phyloP scores from a whole-genome alignment of 805 yeast genomes.

The Nematodospora valgi region DNA sequence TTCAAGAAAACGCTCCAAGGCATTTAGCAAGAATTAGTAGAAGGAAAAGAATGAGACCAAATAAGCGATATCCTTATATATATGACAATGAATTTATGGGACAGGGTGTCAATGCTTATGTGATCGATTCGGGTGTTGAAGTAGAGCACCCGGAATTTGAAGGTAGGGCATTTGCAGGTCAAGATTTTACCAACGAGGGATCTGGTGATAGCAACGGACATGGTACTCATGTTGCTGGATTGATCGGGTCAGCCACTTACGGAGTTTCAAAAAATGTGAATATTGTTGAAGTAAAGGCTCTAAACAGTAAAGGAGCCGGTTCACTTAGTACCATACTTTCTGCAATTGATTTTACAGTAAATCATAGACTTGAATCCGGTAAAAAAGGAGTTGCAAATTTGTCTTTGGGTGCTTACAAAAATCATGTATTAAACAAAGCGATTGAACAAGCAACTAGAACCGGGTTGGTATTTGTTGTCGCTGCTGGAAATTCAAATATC shows the following conservation, averaged over 20 bases:
- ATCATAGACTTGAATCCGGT: conserved; percentile 41
- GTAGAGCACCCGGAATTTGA: conserved; percentile 60
- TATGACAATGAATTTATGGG: conserved; percentile 52
- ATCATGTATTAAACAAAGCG: conserved; percentile 67
- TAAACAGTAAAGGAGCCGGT: conserved; percentile 69
- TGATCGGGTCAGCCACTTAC: conserved; percentile 46
- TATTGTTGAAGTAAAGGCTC: conserved; percentile 71
- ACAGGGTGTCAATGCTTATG: conserved; percentile 64
- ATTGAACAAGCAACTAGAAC: conserved; percentile 69
- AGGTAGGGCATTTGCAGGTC: conserved; percentile 58
- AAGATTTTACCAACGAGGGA: conserved; percentile 59
- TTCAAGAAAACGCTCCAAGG: conserved; percentile 51
- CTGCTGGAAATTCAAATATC: conserved; percentile 81
- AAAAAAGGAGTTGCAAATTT: conserved; percentile 65
- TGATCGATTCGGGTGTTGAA: conserved; percentile 80
- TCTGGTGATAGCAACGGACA: conserved; percentile 54
- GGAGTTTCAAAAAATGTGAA: conserved; percentile 56
- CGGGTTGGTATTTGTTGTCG: conserved; percentile 71
- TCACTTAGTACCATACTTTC: conserved; percentile 60
- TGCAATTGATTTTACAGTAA: conserved; percentile 66
- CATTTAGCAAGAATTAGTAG: conserved; percentile 67
- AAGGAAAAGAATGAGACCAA: conserved; percentile 22
- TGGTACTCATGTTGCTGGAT: conserved; percentile 57
- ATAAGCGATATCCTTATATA: conserved; percentile 35
- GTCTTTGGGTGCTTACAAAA: conserved; percentile 74